Conservation (phyloP, 768 basidiomycete genomes). For the Russula sp. region DNA sequence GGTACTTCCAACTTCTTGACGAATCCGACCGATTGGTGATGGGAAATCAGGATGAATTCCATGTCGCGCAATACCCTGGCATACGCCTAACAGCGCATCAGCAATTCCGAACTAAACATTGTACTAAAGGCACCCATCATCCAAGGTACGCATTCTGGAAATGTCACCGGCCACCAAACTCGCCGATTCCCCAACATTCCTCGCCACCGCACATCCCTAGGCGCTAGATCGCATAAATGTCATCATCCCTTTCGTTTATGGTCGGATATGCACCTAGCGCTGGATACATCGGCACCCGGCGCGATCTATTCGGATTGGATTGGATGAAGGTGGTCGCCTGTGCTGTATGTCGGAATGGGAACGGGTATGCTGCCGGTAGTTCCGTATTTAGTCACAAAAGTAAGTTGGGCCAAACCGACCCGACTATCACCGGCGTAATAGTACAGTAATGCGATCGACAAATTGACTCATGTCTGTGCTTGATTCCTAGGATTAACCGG, state of each 20-base stretch:
- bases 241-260: neutral
- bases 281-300: neutral
- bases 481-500: constrained; percentile 13
- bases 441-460: neutral
- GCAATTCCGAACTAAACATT: neutral
- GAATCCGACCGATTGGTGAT: constrained; percentile 21
- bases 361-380: neutral
- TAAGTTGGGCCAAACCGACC: neutral
- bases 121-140: neutral
- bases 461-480: constrained; percentile 14
- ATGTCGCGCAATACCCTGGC: neutral
- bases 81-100: neutral
- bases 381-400: constrained; percentile 6
- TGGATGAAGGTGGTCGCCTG: neutral
- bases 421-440: neutral
- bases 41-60: constrained; percentile 8
- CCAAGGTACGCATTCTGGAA: constrained; percentile 1
- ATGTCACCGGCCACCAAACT: neutral
- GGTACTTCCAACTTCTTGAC: constrained; percentile 2
- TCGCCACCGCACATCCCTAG: neutral
- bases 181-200: constrained; percentile 2
- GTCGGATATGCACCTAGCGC: neutral
- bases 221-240: neutral
- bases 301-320: neutral
- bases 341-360: neutral